Evolutionary conservation across 768 basidiomycete genomes (phyloP).

Genomic region (Lepiota venenata): DNA sequence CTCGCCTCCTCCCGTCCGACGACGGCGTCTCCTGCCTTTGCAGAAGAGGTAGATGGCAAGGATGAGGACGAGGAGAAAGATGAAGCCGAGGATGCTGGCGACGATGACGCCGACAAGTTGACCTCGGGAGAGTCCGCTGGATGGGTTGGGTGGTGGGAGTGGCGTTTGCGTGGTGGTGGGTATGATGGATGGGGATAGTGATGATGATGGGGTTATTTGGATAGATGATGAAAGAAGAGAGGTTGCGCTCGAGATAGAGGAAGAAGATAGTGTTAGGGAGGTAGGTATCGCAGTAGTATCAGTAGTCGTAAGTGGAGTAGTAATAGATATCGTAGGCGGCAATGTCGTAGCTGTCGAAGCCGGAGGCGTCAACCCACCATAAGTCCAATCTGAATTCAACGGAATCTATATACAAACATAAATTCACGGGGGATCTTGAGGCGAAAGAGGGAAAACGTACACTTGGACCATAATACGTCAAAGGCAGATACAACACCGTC

Average conservation of each 20-base stretch:
- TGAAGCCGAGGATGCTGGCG: slow-evolving; percentile 55
- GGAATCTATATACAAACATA: slow-evolving; percentile 56
- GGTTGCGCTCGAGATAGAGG: slow-evolving; percentile 17
- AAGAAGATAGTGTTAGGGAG: slow-evolving; percentile 21
- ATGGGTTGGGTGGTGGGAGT: slow-evolving; percentile 5
- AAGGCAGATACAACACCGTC: slow-evolving; percentile 56
- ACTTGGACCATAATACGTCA: slow-evolving; percentile 82
- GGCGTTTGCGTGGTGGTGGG: slow-evolving; percentile 17
- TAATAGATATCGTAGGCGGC: slow-evolving; percentile 28
- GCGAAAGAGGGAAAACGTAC: too few species aligned
- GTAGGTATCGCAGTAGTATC: slow-evolving; percentile 23
- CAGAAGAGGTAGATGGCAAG: slow-evolving; percentile 45
- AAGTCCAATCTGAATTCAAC: slow-evolving; percentile 66
- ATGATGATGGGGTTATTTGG: slow-evolving; percentile 26
- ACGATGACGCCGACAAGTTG: slow-evolving; percentile 56
- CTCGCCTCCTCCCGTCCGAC: slow-evolving; percentile 21
- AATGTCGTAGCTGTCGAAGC: slow-evolving; percentile 25
- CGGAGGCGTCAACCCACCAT: slow-evolving; percentile 73
- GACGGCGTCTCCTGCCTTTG: slow-evolving; percentile 43
- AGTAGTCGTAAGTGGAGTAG: slow-evolving; percentile 26
- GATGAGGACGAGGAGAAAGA: slow-evolving; percentile 52
- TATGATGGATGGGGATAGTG: slow-evolving; percentile 22
- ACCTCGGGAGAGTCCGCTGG: slow-evolving; percentile 29
- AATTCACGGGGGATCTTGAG: too few species aligned
- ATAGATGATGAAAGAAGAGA: slow-evolving; percentile 16